These are phyloP conservation scores for Termitomyces sp. DNA, from an alignment of 768 basidiomycete genomes.

Conservation along the genomic window DNA sequence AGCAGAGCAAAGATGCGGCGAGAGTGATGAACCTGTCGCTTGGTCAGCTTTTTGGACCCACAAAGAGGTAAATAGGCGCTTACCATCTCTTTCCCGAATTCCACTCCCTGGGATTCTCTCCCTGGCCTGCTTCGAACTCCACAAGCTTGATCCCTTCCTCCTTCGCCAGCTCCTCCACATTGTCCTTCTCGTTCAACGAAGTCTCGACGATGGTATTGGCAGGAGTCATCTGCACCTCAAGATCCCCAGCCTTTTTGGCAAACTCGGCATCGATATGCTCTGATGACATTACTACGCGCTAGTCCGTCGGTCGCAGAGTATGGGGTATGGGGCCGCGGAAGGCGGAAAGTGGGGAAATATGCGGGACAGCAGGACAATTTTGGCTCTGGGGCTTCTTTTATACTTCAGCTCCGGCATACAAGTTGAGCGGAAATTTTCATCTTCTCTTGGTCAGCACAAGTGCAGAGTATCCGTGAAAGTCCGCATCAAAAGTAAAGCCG, in stretches of 20 bases:
- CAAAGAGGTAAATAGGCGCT: background rate
- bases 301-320: background rate
- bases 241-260: background rate
- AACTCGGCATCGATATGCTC: background rate
- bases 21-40: slow-evolving; percentile 26
- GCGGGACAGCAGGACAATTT: background rate
- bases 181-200: slow-evolving; percentile 13
- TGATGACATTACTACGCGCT: background rate
- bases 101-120: slow-evolving; percentile 8
- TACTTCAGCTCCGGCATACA: background rate
- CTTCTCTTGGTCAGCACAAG: background rate
- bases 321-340: background rate
- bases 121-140: slow-evolving; percentile 7
- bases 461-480: background rate
- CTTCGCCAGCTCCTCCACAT: slow-evolving; percentile 27
- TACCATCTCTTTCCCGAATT: slow-evolving; percentile 27
- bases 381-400: background rate
- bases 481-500: background rate
- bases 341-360: background rate
- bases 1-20: slow-evolving; percentile 28
- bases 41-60: background rate
- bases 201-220: slow-evolving; percentile 4
- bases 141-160: slow-evolving; percentile 4
- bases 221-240: slow-evolving; percentile 1
- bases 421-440: background rate